phyloP scores from a whole-genome alignment of 2,329 filamentous ascomycete species.

The Fusarium dlaminii region DNA sequence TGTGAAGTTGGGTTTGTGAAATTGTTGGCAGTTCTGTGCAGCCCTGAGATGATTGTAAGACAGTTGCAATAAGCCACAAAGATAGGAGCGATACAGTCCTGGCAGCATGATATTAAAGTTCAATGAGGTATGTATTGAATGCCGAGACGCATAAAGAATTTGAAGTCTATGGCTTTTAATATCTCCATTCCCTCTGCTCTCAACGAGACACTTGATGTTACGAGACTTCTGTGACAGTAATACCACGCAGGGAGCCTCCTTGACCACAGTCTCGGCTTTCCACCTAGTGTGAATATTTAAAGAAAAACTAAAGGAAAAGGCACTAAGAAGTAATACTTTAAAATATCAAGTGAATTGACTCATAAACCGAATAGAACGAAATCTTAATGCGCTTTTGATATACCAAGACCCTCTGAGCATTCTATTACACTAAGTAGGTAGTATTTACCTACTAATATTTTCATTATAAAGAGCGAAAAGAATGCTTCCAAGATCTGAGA shows the following conservation, averaged over 20 bases:
- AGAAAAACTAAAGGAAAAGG: neutral
- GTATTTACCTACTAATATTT: neutral
- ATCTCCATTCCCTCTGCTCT: neutral
- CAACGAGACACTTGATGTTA: neutral
- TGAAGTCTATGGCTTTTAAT: too few relatives aligned
- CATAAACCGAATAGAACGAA: neutral
- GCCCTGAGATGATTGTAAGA: neutral
- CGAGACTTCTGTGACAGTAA: neutral
- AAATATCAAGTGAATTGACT: neutral
- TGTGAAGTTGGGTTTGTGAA: too few relatives aligned
- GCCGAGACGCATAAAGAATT: neutral
- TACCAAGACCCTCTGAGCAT: too few relatives aligned
- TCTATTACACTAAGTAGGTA: too few relatives aligned
- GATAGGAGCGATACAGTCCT: neutral
- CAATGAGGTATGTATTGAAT: neutral
- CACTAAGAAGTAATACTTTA: neutral
- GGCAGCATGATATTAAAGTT: neutral
- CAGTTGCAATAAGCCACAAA: neutral
- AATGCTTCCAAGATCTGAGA: neutral
- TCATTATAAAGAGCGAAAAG: neutral
- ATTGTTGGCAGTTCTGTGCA: neutral
- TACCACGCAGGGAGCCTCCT: neutral
- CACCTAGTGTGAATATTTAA: neutral
- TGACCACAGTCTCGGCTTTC: neutral
- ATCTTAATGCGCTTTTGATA: neutral